Evolutionary conservation across 768 basidiomycete genomes (phyloP).

Genomic region (Aureoboletus auriporus): DNA sequence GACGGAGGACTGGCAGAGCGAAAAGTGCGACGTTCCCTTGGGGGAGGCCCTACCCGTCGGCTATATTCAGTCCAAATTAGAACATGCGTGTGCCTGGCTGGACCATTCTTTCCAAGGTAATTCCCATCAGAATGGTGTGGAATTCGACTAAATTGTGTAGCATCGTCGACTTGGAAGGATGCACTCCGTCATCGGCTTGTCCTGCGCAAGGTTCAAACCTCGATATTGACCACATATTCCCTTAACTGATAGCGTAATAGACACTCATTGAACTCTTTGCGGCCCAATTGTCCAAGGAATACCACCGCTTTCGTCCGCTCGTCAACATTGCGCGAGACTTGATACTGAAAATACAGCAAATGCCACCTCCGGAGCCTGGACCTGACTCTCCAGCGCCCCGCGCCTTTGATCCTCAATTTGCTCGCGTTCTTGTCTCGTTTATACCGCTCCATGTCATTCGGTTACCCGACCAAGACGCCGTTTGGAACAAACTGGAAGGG

Average conservation of each 20-base stretch:
- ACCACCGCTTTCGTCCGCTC: constrained; percentile 16
- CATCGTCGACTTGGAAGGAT: constrained; percentile 44
- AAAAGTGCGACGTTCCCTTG: constrained; percentile 80
- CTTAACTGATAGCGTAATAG: constrained; percentile 13
- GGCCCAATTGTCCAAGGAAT: constrained; percentile 26
- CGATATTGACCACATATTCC: background rate
- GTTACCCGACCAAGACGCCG: constrained; percentile 43
- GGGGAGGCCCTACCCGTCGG: constrained; percentile 58
- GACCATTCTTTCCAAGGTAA: constrained; percentile 40
- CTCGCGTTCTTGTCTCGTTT: constrained; percentile 61
- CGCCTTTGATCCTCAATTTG: constrained; percentile 65
- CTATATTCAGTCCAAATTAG: constrained; percentile 50
- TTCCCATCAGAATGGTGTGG: background rate
- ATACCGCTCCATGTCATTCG: constrained; percentile 64
- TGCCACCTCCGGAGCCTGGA: constrained; percentile 34
- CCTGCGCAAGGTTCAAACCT: constrained; percentile 50
- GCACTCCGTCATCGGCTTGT: constrained; percentile 50
- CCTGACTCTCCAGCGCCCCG: constrained; percentile 45
- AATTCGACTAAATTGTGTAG: constrained; percentile 29
- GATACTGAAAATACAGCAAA: constrained; percentile 12
- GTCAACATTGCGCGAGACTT: constrained; percentile 16
- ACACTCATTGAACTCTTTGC: constrained; percentile 23
- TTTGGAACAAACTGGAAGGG: constrained; percentile 47
- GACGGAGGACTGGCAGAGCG: constrained; percentile 88
- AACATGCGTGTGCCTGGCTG: constrained; percentile 63